phyloP scores from a whole-genome alignment of 305 asterid genomes.

The Stenogyne calaminthoides region DNA sequence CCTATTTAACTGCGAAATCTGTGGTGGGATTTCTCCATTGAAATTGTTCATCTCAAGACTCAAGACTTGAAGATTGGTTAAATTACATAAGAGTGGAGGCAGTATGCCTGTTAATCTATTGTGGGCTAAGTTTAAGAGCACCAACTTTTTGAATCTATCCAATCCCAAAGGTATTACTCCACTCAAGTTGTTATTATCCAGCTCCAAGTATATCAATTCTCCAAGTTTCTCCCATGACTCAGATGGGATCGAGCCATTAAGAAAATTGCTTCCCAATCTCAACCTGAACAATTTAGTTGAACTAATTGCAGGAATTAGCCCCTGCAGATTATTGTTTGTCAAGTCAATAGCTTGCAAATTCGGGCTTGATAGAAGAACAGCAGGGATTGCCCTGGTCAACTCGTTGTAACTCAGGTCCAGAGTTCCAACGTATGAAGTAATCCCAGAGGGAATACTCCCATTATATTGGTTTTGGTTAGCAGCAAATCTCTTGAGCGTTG shows the following conservation, averaged over 20 bases:
- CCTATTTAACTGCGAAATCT: constrained; percentile 37
- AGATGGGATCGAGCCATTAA: constrained; percentile 51
- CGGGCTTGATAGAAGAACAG: constrained; percentile 44
- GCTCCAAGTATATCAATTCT: constrained; percentile 53
- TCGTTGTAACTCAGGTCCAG: constrained; percentile 72
- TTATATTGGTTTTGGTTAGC: constrained; percentile 57
- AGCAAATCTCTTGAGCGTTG: constrained; percentile 53
- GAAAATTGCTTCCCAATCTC: constrained; percentile 66
- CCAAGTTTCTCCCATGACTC: constrained; percentile 38
- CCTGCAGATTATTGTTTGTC: constrained; percentile 51
- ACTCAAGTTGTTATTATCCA: constrained; percentile 44
- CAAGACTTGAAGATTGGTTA: constrained; percentile 57
- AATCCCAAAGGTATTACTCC: constrained; percentile 62
- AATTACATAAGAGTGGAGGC: constrained; percentile 47
- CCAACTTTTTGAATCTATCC: constrained; percentile 46
- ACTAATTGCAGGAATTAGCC: constrained; percentile 50
- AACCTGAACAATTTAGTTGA: constrained; percentile 52
- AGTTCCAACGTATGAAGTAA: constrained; percentile 40
- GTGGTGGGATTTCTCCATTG: constrained; percentile 58
- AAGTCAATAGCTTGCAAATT: constrained; percentile 59
- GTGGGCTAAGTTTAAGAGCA: constrained; percentile 64
- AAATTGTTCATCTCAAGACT: constrained; percentile 56
- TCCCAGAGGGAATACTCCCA: constrained; percentile 60
- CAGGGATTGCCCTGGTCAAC: constrained; percentile 56
- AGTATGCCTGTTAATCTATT: constrained; percentile 53